A percentile compares a stretch with the other conserved stretches of the same genome.
These are phyloP conservation scores for Trichoderma endophyticum DNA, from an alignment of 2,329 filamentous ascomycete genomes.

Conservation along the genomic window DNA sequence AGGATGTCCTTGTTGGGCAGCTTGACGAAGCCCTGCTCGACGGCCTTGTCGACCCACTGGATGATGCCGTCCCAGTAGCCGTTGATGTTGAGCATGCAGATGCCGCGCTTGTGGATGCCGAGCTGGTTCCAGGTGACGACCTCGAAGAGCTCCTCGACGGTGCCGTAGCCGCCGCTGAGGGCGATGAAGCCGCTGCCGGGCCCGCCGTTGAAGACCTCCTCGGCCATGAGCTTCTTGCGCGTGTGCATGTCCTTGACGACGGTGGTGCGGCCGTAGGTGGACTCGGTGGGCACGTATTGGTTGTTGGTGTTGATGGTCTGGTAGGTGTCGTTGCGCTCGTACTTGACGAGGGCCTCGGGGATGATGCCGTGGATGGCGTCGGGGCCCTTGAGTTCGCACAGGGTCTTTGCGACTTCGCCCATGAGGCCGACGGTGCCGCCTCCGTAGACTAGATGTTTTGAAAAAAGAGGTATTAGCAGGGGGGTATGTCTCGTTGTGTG, in stretches of 20 bases:
- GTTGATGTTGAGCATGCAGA: constrained; percentile 81
- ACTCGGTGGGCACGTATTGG: constrained; percentile 60
- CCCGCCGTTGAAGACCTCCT: constrained; percentile 76
- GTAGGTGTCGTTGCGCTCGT: constrained; percentile 66
- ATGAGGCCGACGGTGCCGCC: constrained; percentile 93
- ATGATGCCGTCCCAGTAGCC: constrained; percentile 91
- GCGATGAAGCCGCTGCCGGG: constrained; percentile 87
- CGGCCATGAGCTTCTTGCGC: constrained; percentile 89
- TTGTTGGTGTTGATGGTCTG: constrained; percentile 43
- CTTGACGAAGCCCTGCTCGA: constrained; percentile 73
- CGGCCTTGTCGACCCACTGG: constrained; percentile 73
- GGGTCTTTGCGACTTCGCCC: constrained; percentile 85
- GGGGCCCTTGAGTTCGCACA: constrained; percentile 79
- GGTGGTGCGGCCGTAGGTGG: constrained; percentile 76
- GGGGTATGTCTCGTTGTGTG: not conserved
- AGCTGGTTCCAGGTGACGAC: constrained; percentile 93
- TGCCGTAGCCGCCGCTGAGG: constrained; percentile 86
- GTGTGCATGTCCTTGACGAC: constrained; percentile 96
- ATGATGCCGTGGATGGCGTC: constrained; percentile 89
- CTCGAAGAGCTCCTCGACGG: constrained; percentile 93
- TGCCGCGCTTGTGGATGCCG: constrained; percentile 78
- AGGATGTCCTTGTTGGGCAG: constrained; percentile 70
- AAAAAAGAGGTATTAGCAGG: not conserved
- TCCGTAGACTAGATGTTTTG: constrained; percentile 68
- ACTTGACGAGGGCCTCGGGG: constrained; percentile 75